Base-by-base conservation (phyloP, 1,284 basidiomycete species). In the Ganoderma resinaceum region DNA sequence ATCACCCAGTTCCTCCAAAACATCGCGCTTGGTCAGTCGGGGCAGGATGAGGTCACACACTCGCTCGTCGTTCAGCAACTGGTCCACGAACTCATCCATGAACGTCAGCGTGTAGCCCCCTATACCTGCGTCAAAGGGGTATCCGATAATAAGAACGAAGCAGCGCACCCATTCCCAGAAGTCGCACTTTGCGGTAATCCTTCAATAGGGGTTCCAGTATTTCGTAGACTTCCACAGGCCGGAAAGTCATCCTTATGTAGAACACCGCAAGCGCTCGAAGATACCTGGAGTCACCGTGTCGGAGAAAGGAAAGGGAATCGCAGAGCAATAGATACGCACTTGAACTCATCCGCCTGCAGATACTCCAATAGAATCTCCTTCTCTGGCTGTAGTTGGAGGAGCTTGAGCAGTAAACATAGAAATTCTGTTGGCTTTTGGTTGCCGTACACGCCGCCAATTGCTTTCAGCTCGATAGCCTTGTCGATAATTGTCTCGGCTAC, bases 1-100 rank as follows among this genome's bases (percentile, higher is more conserved):
- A 0, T 98, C 97, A 65, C 95, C 94, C 29, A 90, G 93, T 76
- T 98, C 96, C 82, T 99, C 97, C 18, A 99, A 83, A 0, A 95
- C 91, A 66, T 91, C 88, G 23, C 98, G 88, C 82, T 93, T 95
- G 2, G 91, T 90, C 71, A 99, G 82, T 55, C 98, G 90, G 6
- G 98, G 98, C 61, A 99, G 83, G 74, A 99, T 99, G 74, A 96
- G 94, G 81, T 99, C 97, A 80, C 97, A 99, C 1, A 97, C 97
- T 69, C 97, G 88, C 71, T 99, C 97, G 78, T 98, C 91, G 1
- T 86, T 90, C 31, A 99, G 82, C 7, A 99, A 85, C 62, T 90
- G 85, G 80, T 99, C 92, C 64, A 97, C 86, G 77, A 96, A 99
- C 78, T 97, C 95, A 80, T 99, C 98, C 79, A 99, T 95, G 74